These are phyloP conservation scores for Fusarium buharicum DNA, from an alignment of 2,329 filamentous ascomycete species.

Conservation along the genomic window DNA sequence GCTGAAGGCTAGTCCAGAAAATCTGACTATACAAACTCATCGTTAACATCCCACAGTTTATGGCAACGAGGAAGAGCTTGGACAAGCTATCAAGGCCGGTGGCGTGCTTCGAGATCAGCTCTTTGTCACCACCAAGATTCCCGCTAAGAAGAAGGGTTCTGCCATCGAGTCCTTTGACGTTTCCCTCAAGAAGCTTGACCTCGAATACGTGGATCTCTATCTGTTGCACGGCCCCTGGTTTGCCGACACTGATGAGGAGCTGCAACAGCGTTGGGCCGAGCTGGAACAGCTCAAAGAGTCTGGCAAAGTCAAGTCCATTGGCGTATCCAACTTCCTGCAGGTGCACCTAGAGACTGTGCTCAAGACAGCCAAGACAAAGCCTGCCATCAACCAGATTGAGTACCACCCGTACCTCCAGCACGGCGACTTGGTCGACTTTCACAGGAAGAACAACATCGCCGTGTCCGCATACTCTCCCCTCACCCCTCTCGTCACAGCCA, in stretches of 20 bases:
- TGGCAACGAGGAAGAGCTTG: constrained; percentile 75
- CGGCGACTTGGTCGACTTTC: constrained; percentile 66
- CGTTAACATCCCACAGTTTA: constrained; percentile 58
- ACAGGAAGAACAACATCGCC: constrained; percentile 66
- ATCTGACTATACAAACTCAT: too few relatives aligned
- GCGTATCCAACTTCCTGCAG: constrained; percentile 78
- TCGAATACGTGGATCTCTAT: constrained; percentile 79
- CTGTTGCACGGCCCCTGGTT: constrained; percentile 69
- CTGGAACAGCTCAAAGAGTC: constrained; percentile 73
- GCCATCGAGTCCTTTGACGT: constrained; percentile 63
- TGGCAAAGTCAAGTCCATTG: constrained; percentile 75
- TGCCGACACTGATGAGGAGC: constrained; percentile 57
- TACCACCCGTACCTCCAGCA: constrained; percentile 81
- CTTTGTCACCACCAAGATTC: constrained; percentile 73
- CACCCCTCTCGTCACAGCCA: constrained; percentile 58
- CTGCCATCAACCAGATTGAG: constrained; percentile 84
- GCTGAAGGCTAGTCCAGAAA: constrained; percentile 68
- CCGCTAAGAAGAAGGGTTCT: constrained; percentile 53
- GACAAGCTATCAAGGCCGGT: constrained; percentile 74
- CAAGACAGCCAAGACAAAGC: constrained; percentile 68
- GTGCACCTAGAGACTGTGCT: constrained; percentile 66
- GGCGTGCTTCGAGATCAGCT: constrained; percentile 73
- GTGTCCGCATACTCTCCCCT: constrained; percentile 67
- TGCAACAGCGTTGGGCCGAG: constrained; percentile 70
- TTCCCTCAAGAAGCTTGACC: constrained; percentile 71